Percentiles rank a stretch among this genome's conserved stretches.
Conservation (phyloP, 352 stramenopile species). For the Phytophthora capsici region DNA sequence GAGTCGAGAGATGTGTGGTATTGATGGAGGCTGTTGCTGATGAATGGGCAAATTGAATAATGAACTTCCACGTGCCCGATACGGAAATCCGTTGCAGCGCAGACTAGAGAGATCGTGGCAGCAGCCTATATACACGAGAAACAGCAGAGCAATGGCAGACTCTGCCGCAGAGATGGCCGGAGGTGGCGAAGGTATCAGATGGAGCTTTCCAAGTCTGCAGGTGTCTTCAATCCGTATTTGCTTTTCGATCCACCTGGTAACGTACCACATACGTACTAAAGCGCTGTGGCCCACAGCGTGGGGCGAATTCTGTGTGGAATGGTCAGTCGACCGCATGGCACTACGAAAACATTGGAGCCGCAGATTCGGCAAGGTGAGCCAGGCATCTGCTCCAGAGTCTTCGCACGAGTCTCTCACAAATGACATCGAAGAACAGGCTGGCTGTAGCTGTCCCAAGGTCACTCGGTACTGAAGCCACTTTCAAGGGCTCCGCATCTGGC, state of each 20-base stretch:
- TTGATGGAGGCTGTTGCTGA: background rate
- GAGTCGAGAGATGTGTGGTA: constrained; percentile 1
- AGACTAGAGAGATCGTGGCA: constrained; percentile 1
- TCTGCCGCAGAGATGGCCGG: background rate
- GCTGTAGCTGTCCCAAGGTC: background rate
- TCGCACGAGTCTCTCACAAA: constrained; percentile 17
- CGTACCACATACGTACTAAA: background rate
- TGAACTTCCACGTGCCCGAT: background rate
- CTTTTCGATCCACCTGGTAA: constrained; percentile 9
- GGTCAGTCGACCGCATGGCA: constrained; percentile 4
- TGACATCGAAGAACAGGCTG: constrained; percentile 14
- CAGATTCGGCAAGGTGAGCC: background rate
- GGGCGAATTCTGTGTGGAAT: constrained; percentile 8
- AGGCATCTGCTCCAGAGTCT: constrained; percentile 17
- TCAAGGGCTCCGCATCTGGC: constrained; percentile 3
- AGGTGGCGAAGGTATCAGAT: constrained; percentile 6
- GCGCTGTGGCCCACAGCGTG: too few relatives aligned
- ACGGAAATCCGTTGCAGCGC: background rate
- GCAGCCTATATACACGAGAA: background rate
- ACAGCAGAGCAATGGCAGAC: constrained; percentile 11
- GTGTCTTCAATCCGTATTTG: constrained; percentile 5
- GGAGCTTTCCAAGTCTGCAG: constrained; percentile 10
- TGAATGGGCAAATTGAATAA: constrained; percentile 29
- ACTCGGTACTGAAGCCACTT: background rate
- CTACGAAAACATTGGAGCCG: background rate